A percentile compares a stretch with the other conserved stretches of the same genome.
Conservation (phyloP, 2,329 filamentous ascomycete species). For the Alternaria arborescens region DNA sequence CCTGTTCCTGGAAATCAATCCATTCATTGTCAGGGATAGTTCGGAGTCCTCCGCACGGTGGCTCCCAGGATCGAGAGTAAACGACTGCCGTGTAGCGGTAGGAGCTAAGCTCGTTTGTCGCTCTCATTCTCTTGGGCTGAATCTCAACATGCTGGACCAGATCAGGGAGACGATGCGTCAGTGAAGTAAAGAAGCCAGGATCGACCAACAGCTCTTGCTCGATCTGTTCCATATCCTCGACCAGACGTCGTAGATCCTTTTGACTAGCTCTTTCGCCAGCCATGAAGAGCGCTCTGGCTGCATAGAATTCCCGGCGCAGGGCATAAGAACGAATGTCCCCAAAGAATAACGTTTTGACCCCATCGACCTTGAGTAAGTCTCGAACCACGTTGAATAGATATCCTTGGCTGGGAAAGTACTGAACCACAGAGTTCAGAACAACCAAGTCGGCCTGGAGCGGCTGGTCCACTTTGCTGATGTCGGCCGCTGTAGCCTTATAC, state of each 20-base stretch:
- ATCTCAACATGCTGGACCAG: slow-evolving; percentile 14
- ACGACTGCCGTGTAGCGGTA: slow-evolving; percentile 20
- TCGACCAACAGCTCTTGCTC: slow-evolving; percentile 7
- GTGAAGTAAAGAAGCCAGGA: slow-evolving; percentile 9
- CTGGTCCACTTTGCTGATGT: background rate
- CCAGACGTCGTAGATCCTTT: slow-evolving; percentile 4
- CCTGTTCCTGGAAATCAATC: background rate
- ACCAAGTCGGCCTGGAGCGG: background rate
- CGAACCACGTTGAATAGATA: slow-evolving; percentile 14
- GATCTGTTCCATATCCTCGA: slow-evolving; percentile 5
- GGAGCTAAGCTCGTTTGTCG: slow-evolving; percentile 21
- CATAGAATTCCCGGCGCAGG: slow-evolving; percentile 9
- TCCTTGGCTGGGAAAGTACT: slow-evolving; percentile 22
- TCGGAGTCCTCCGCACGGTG: no score
- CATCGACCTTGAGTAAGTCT: slow-evolving; percentile 1
- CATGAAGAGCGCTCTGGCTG: background rate
- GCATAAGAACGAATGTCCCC: slow-evolving; percentile 16
- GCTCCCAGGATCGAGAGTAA: background rate
- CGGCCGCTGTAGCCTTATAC: background rate
- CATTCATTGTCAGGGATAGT: background rate
- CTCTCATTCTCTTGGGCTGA: slow-evolving; percentile 16
- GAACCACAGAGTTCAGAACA: slow-evolving; percentile 18
- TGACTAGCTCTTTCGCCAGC: background rate
- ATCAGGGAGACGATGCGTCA: background rate
- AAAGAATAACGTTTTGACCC: slow-evolving; percentile 6